Evolutionary conservation across 2,329 filamentous ascomycete genomes (phyloP).

Genomic region (Phyllosticta citriasiana): DNA sequence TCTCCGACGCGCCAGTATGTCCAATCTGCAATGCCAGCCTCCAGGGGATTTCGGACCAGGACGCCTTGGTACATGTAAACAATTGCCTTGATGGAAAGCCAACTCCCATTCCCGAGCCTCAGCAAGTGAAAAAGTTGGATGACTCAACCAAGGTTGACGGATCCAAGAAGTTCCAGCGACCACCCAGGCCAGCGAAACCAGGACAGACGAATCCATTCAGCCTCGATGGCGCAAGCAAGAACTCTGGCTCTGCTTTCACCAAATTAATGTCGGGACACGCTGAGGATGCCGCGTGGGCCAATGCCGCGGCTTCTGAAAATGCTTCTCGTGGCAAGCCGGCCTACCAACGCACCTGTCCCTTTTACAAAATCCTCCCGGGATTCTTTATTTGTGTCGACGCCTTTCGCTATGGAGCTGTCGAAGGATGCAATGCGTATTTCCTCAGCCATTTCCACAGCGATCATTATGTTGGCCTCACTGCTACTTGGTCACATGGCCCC

Average conservation of each 20-base stretch:
- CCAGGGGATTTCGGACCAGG: constrained; percentile 44
- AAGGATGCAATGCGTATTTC: constrained; percentile 90
- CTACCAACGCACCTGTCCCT: constrained; percentile 85
- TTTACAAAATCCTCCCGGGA: constrained; percentile 95
- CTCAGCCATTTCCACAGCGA: constrained; percentile 97
- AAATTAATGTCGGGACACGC: constrained; percentile 88
- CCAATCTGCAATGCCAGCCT: constrained; percentile 68
- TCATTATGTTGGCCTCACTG: constrained; percentile 85
- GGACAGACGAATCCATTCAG: constrained; percentile 73
- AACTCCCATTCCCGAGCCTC: constrained; percentile 41
- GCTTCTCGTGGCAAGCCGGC: constrained; percentile 75
- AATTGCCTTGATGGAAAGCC: constrained; percentile 79
- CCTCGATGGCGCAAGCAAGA: constrained; percentile 34
- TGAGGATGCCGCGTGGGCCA: constrained; percentile 83
- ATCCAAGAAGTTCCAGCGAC: constrained; percentile 53
- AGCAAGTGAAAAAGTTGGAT: constrained; percentile 10
- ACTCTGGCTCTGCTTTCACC: constrained; percentile 76
- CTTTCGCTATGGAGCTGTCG: constrained; percentile 86
- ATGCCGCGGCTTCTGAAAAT: constrained; percentile 69
- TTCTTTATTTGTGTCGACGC: constrained; percentile 92
- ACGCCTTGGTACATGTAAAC: constrained; percentile 80
- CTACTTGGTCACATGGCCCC: constrained; percentile 82
- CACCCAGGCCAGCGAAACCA: constrained; percentile 58
- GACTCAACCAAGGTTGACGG: constrained; percentile 8
- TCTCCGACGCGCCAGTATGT: constrained; percentile 40